These are phyloP conservation scores for Lactarius indigo DNA, from an alignment of 768 basidiomycete species.

Conservation along the genomic window DNA sequence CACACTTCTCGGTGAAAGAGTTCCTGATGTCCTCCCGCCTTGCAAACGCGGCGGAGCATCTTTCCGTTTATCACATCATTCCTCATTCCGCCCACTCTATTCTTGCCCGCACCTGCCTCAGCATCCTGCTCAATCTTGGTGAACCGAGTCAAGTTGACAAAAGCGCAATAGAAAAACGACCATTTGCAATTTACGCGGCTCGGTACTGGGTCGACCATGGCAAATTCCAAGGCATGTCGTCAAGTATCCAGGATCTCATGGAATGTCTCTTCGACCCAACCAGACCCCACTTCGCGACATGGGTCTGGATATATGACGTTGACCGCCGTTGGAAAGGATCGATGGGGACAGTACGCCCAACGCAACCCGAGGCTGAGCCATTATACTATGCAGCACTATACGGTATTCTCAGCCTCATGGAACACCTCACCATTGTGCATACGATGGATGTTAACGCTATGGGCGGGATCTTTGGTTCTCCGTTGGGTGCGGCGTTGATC, in stretches of 20 bases:
- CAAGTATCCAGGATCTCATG: not conserved
- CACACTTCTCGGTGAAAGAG: not conserved
- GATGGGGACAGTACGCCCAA: not conserved
- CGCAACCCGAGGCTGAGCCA: not conserved
- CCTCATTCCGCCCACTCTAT: not conserved
- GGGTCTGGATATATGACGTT: constrained; percentile 6
- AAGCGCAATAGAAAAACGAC: not conserved
- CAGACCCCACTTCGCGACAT: constrained; percentile 1
- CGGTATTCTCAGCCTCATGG: not conserved
- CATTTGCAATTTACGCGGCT: constrained; percentile 9
- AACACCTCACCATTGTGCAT: not conserved
- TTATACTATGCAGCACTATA: not conserved
- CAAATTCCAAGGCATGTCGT: not conserved
- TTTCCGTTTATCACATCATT: not conserved
- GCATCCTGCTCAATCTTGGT: not conserved
- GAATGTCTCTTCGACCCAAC: not conserved
- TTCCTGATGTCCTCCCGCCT: constrained; percentile 2
- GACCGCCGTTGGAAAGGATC: not conserved
- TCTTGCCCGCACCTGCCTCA: not conserved
- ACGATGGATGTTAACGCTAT: not conserved
- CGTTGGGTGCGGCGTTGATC: not conserved
- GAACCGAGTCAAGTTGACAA: not conserved
- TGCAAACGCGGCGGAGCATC: not conserved
- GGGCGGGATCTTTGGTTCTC: not conserved
- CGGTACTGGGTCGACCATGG: constrained; percentile 10